Evolutionary conservation across 192 early-diverging fungal genomes (phyloP).

Genomic region (Backusella macrospora): DNA sequence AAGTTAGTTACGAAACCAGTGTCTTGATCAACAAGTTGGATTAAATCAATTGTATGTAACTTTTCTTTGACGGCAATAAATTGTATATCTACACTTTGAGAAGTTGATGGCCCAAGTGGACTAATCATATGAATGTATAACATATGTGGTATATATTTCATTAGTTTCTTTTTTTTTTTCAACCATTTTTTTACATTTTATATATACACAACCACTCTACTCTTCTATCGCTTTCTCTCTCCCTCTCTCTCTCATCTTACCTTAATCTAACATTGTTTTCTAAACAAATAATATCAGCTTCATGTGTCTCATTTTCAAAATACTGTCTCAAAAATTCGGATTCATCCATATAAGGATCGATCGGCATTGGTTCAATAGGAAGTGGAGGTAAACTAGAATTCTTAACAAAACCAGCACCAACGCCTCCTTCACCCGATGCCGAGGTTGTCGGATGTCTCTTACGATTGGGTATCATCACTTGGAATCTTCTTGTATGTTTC

Average conservation of each 20-base stretch:
- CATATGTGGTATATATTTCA: not conserved
- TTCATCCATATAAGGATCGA: slow-evolving; percentile 64
- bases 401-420: not conserved
- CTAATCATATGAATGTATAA: slow-evolving; percentile 22
- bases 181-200: not conserved
- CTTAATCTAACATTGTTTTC: slow-evolving; percentile 63
- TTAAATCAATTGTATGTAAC: slow-evolving; percentile 57
- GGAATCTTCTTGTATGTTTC: slow-evolving; percentile 53
- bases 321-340: slow-evolving; percentile 54
- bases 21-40: slow-evolving; percentile 61
- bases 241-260: slow-evolving; percentile 31
- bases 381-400: slow-evolving; percentile 43
- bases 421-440: not conserved
- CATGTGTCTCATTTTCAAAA: slow-evolving; percentile 59
- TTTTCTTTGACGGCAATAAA: slow-evolving; percentile 63
- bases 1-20: slow-evolving; percentile 64
- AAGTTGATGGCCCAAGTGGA: slow-evolving; percentile 56
- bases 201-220: not conserved
- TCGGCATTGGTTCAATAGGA: slow-evolving; percentile 47
- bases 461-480: slow-evolving; percentile 58
- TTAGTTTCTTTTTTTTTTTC: not conserved
- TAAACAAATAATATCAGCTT: slow-evolving; percentile 60
- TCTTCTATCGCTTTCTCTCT: too few species aligned
- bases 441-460: slow-evolving; percentile 42
- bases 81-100: slow-evolving; percentile 56